Evolutionary conservation across 768 basidiomycete species (phyloP).

Genomic region (Suillus paluster): DNA sequence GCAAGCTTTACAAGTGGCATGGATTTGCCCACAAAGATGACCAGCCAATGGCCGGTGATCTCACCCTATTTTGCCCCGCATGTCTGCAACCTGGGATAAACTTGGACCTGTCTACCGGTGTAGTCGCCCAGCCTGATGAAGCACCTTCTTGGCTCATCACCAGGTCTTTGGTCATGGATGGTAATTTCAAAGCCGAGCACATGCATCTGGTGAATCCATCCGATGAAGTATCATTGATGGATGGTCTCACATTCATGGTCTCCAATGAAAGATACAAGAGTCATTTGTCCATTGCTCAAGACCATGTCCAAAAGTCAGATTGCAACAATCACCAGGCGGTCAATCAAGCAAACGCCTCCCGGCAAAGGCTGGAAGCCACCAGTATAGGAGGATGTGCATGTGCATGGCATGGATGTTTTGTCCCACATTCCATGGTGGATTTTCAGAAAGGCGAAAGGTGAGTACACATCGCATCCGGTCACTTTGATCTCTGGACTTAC

Average conservation of each 20-base stretch:
- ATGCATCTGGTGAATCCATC: neutral
- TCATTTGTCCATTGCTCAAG: neutral
- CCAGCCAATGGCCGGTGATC: neutral
- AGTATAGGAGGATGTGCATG: constrained; percentile 37
- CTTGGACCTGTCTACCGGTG: neutral
- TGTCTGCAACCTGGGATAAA: neutral
- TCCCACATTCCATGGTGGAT: constrained; percentile 34
- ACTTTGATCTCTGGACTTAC: neutral
- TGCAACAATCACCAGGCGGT: constrained; percentile 25
- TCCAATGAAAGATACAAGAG: neutral
- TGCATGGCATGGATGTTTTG: constrained; percentile 37
- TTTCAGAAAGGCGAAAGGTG: constrained; percentile 38
- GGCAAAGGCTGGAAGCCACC: constrained; percentile 26
- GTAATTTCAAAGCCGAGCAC: neutral
- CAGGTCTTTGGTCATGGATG: neutral
- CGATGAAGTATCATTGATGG: neutral
- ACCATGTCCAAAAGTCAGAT: constrained; percentile 13
- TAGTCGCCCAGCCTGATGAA: neutral
- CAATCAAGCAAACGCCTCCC: constrained; percentile 16
- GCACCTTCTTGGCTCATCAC: neutral
- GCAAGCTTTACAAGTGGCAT: constrained; percentile 22
- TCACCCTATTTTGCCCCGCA: neutral
- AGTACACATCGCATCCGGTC: neutral
- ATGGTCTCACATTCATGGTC: neutral
- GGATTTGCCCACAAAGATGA: constrained; percentile 10